These are phyloP conservation scores for Penicillium sp. DNA, from an alignment of 2,329 filamentous ascomycete genomes.

Conservation along the genomic window DNA sequence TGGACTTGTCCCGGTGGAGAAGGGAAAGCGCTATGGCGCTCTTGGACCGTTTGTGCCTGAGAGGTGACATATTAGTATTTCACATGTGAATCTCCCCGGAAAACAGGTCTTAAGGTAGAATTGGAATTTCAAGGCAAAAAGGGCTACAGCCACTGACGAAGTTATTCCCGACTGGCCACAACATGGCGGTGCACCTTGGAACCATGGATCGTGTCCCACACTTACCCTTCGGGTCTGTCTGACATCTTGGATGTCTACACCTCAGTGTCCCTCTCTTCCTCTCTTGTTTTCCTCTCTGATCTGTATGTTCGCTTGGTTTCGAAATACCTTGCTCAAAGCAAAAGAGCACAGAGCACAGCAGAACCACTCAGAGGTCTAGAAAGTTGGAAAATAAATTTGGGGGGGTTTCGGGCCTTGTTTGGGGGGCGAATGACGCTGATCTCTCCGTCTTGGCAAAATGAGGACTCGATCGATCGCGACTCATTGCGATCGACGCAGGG, in stretches of 20 bases:
- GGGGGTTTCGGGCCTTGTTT: constrained; percentile 1
- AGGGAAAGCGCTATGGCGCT: constrained; percentile 56
- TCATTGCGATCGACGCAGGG: neutral
- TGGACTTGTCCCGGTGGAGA: constrained; percentile 55
- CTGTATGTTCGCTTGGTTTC: neutral
- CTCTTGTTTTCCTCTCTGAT: neutral
- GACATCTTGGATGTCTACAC: constrained; percentile 12
- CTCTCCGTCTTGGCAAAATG: constrained; percentile 13
- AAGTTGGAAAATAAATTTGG: neutral
- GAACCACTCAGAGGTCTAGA: neutral
- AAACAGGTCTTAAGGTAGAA: neutral
- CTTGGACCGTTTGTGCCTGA: constrained; percentile 56
- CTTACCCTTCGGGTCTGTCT: constrained; percentile 27
- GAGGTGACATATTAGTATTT: constrained; percentile 31
- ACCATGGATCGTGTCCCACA: constrained; percentile 17
- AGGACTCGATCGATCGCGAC: constrained; percentile 3
- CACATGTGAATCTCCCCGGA: constrained; percentile 16
- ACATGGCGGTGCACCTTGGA: constrained; percentile 8
- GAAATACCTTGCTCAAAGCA: too few relatives aligned
- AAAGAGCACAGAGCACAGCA: too few relatives aligned
- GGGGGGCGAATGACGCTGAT: constrained; percentile 12
- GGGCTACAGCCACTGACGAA: neutral
- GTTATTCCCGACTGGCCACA: neutral
- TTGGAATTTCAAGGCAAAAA: neutral
- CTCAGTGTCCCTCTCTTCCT: neutral